These are phyloP conservation scores for Ascochyta clinopodiicola DNA, from an alignment of 2,329 filamentous ascomycete genomes.

Conservation along the genomic window DNA sequence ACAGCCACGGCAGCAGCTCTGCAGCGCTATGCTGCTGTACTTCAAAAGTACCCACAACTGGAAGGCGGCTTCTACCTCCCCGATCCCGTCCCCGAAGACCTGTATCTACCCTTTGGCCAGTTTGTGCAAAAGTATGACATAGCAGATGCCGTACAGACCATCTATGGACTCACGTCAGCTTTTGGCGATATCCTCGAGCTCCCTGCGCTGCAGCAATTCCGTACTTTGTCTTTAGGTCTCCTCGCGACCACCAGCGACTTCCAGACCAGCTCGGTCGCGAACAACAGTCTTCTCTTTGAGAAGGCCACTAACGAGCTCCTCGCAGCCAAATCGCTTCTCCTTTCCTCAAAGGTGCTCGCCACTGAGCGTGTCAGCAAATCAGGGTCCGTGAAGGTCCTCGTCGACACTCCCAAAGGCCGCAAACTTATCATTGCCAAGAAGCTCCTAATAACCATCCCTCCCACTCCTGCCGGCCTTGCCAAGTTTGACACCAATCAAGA, in stretches of 20 bases:
- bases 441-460: conserved; percentile 53
- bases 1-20: conserved; percentile 19
- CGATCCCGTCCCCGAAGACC: conserved; percentile 53
- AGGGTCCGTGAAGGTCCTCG: conserved; percentile 14
- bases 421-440: conserved; percentile 48
- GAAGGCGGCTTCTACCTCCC: conserved; percentile 54
- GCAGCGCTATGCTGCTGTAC: conserved; percentile 31
- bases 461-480: conserved; percentile 42
- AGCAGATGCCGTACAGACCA: conserved; percentile 49
- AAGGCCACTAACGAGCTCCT: conserved; percentile 17
- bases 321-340: conserved; percentile 10
- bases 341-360: conserved; percentile 37
- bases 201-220: conserved; percentile 47
- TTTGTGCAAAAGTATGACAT: conserved; percentile 59
- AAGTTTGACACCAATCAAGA: conserved; percentile 46
- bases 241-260: conserved; percentile 5
- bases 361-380: conserved; percentile 20
- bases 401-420: conserved; percentile 22
- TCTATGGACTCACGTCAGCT: conserved; percentile 23
- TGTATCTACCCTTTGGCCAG: conserved; percentile 58
- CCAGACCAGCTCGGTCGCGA: conserved; percentile 21
- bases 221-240: conserved; percentile 9
- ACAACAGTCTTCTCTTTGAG: conserved; percentile 34
- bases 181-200: conserved; percentile 50
- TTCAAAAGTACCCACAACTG: conserved; percentile 25